Evolutionary conservation across 352 stramenopile species (phyloP).

Genomic region (Globisporangium paddicum): DNA sequence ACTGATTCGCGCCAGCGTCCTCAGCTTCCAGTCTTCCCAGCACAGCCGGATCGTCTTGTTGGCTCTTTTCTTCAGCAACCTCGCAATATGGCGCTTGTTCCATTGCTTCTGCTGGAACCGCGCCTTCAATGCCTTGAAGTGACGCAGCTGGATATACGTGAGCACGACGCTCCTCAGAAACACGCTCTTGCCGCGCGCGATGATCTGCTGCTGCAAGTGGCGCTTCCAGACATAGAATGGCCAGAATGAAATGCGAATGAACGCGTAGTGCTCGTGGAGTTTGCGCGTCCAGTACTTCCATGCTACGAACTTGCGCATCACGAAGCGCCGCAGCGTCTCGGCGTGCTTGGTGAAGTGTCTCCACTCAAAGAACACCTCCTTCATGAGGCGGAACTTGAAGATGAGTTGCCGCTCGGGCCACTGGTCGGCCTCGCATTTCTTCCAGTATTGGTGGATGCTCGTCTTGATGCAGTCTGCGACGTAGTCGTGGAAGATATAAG

Average conservation of each 20-base stretch:
- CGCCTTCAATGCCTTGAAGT: slow-evolving; percentile 47
- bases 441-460: slow-evolving; percentile 34
- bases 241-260: slow-evolving; percentile 69
- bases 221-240: slow-evolving; percentile 82
- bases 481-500: slow-evolving; percentile 57
- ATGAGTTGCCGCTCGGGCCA: slow-evolving; percentile 61
- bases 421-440: slow-evolving; percentile 31
- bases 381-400: slow-evolving; percentile 54
- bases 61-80: slow-evolving; percentile 22
- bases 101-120: slow-evolving; percentile 26
- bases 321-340: slow-evolving; percentile 25
- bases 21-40: slow-evolving; percentile 32
- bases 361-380: slow-evolving; percentile 48
- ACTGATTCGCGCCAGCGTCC: slow-evolving; percentile 8
- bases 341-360: slow-evolving; percentile 35
- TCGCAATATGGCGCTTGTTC: slow-evolving; percentile 23
- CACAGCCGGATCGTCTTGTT: slow-evolving; percentile 16
- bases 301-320: slow-evolving; percentile 58
- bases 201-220: slow-evolving; percentile 59
- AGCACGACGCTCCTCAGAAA: slow-evolving; percentile 52
- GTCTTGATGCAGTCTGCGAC: slow-evolving; percentile 47
- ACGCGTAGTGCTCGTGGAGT: slow-evolving; percentile 40
- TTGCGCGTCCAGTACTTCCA: slow-evolving; percentile 57
- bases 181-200: slow-evolving; percentile 48
- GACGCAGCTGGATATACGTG: slow-evolving; percentile 51